A percentile compares a stretch with the other conserved stretches of the same genome.
These are phyloP conservation scores for Fusarium palustre DNA, from an alignment of 2,329 filamentous ascomycete genomes.

Conservation along the genomic window DNA sequence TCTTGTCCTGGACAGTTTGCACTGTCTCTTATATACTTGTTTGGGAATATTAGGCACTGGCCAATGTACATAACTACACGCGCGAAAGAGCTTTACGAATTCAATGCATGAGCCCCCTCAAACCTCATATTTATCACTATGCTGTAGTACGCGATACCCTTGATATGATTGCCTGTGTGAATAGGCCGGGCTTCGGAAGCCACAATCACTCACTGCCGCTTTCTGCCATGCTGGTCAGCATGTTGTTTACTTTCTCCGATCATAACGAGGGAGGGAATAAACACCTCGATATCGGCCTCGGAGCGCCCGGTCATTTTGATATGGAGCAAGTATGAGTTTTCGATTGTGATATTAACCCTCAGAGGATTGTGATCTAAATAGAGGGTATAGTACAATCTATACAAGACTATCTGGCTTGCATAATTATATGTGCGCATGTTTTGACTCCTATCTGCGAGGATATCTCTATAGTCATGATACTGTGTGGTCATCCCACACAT, in stretches of 20 bases:
- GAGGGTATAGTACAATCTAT: slow-evolving; percentile 8
- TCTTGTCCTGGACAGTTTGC: slow-evolving; percentile 26
- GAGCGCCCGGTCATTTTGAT: not conserved
- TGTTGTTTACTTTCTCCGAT: too few species aligned
- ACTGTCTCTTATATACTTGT: slow-evolving; percentile 26
- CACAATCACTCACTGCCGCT: not conserved
- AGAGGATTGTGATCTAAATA: slow-evolving; percentile 17
- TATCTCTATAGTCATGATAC: slow-evolving; percentile 46
- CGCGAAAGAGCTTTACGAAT: slow-evolving; percentile 35
- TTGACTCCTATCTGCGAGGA: slow-evolving; percentile 34
- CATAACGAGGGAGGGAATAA: not conserved
- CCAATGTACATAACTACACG: slow-evolving; percentile 31
- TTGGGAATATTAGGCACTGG: slow-evolving; percentile 31
- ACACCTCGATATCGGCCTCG: not conserved
- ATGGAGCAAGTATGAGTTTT: slow-evolving; percentile 2
- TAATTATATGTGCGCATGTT: slow-evolving; percentile 27
- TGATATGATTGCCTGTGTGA: not conserved
- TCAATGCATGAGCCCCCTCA: slow-evolving; percentile 21
- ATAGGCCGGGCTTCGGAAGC: too few species aligned
- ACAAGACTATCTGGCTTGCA: slow-evolving; percentile 11
- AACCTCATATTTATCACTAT: not conserved
- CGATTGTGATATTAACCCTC: slow-evolving; percentile 12
- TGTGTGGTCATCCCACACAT: slow-evolving; percentile 28
- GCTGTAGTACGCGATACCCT: not conserved
- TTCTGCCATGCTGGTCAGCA: not conserved